Percentiles rank a stretch among this genome's conserved stretches.
phyloP scores from a whole-genome alignment of 202 grass and related monocot genomes.

The Setaria italica region DNA sequence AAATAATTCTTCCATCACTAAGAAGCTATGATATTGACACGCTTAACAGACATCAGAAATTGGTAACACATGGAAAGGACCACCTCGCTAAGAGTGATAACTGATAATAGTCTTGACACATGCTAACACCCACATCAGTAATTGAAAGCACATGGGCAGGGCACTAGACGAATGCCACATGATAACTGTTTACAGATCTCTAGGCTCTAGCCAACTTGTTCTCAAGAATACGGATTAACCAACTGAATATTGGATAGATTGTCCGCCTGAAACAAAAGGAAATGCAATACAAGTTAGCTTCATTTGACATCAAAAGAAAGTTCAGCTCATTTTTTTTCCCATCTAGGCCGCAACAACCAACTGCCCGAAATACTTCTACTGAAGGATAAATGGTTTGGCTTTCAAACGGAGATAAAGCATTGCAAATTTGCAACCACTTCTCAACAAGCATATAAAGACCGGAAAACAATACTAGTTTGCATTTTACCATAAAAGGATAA shows the following conservation, averaged over 20 bases:
- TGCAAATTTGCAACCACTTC: background rate
- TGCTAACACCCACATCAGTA: background rate
- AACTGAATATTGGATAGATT: constrained; percentile 37
- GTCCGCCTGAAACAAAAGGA: constrained; percentile 32
- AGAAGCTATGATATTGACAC: background rate
- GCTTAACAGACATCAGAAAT: background rate
- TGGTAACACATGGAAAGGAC: background rate
- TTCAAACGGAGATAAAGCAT: background rate
- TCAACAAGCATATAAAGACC: background rate
- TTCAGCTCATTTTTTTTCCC: background rate
- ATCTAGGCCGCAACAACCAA: background rate
- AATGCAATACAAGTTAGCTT: constrained; percentile 18
- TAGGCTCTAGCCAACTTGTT: background rate
- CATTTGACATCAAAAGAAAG: background rate
- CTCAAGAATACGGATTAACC: background rate
- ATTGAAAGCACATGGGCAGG: background rate
- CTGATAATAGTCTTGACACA: background rate
- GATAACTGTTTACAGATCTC: background rate
- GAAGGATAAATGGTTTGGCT: background rate
- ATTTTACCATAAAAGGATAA: constrained; percentile 8
- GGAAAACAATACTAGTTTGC: background rate
- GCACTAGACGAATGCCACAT: background rate
- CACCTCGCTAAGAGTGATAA: background rate
- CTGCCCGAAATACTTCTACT: background rate
- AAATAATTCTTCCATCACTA: background rate